Percentiles rank a stretch among this genome's conserved stretches.
phyloP scores from a whole-genome alignment of 352 stramenopile genomes.

The Aphanomyces stellatus region DNA sequence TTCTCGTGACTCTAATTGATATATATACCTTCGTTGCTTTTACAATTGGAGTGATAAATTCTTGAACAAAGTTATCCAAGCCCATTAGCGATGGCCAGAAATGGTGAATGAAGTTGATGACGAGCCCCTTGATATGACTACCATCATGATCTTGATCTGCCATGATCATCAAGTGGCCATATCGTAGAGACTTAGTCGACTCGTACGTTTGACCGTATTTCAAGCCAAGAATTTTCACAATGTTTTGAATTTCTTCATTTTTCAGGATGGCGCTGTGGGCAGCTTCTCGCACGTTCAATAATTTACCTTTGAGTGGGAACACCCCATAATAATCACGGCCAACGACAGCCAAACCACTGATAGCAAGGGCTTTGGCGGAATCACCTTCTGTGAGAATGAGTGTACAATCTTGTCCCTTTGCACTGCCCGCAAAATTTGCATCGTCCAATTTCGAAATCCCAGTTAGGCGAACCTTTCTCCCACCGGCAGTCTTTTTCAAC shows the following conservation, averaged over 20 bases:
- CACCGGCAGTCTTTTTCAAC: conserved; percentile 82
- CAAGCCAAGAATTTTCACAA: conserved; percentile 97
- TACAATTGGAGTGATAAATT: conserved; percentile 99
- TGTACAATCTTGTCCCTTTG: conserved; percentile 87
- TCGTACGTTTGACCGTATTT: conserved; percentile 95
- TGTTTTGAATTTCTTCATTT: conserved; percentile 93
- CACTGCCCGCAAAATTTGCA: conserved; percentile 91
- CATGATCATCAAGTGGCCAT: conserved; percentile 99
- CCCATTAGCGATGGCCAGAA: conserved; percentile 97
- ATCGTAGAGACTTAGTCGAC: conserved; percentile 92
- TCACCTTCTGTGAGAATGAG: conserved; percentile 99
- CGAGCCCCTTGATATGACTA: conserved; percentile 98
- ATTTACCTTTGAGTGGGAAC: conserved; percentile 97
- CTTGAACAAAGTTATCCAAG: conserved; percentile 92
- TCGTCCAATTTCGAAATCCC: conserved; percentile 97
- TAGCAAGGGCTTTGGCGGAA: conserved; percentile 97
- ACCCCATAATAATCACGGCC: conserved; percentile 98
- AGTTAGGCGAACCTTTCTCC: conserved; percentile 76
- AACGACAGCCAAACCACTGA: conserved; percentile 97
- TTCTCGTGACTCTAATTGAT: background rate
- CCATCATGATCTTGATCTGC: conserved; percentile 99
- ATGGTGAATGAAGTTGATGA: conserved; percentile 99
- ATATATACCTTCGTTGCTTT: conserved; percentile 88
- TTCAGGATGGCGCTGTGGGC: conserved; percentile 80
- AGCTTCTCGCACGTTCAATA: conserved; percentile 86